Evolutionary conservation across 768 basidiomycete genomes (phyloP).

Genomic region (Melanogaster broomeanus): DNA sequence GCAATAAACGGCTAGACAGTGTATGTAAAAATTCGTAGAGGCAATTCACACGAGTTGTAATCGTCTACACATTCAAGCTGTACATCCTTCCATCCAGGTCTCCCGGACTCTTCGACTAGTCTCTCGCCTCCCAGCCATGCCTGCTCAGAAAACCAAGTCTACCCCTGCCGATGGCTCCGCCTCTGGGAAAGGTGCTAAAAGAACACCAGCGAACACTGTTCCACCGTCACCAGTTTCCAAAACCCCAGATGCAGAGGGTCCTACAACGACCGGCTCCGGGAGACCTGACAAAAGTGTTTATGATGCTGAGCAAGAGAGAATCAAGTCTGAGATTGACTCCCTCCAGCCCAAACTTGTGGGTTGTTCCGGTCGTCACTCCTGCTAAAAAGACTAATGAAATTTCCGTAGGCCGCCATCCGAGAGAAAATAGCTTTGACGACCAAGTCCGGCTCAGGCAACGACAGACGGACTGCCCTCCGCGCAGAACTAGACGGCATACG

Average conservation of each 20-base stretch:
- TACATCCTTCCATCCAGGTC: constrained; percentile 34
- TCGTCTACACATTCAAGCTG: constrained; percentile 11
- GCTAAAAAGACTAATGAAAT: neutral
- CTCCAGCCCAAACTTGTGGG: constrained; percentile 80
- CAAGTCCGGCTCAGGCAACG: constrained; percentile 65
- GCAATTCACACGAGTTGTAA: constrained; percentile 25
- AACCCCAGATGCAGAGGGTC: constrained; percentile 16
- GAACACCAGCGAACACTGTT: constrained; percentile 28
- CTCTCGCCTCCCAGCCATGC: constrained; percentile 20
- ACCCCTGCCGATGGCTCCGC: constrained; percentile 49
- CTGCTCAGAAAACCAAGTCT: constrained; percentile 57
- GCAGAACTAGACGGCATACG: constrained; percentile 82
- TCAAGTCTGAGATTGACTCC: constrained; percentile 83
- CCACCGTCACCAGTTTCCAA: constrained; percentile 28
- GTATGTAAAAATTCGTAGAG: too few species aligned
- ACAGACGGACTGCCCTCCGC: constrained; percentile 70
- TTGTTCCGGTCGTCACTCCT: constrained; percentile 16
- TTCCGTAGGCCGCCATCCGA: constrained; percentile 59
- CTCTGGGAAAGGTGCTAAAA: constrained; percentile 23
- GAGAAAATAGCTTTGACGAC: constrained; percentile 72
- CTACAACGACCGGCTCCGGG: constrained; percentile 37
- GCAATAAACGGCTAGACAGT: too few species aligned
- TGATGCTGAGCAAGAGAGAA: constrained; percentile 80
- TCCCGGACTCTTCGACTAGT: constrained; percentile 14
- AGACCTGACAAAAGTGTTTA: constrained; percentile 86